Base-by-base conservation (phyloP, 2,329 filamentous ascomycete species). In the Microsporum ferrugineum region DNA sequence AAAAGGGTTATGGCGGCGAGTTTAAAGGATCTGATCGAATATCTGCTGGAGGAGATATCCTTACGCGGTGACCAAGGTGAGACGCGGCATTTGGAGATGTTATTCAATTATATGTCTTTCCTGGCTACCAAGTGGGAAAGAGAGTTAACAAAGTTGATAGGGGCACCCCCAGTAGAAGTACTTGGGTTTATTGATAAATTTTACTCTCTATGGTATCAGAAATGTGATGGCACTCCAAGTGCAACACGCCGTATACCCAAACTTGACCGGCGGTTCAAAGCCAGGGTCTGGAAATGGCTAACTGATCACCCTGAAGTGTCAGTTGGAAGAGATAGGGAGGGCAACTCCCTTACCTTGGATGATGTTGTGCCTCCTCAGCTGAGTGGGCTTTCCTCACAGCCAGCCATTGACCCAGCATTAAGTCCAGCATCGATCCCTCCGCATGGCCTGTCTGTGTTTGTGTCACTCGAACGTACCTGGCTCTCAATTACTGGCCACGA, bases 401-500 rank as follows among this genome's bases (percentile, higher is more conserved):
- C 45, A 7, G 36, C 29, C 36, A 56, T 39, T 41, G 58, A 55
- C 12, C 45, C 43, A 8, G 43, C 58, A 14, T 14, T 47, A 43
- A 29, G n/a, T 29, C 41, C 23, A 14, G 39, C 43, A 7, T 33
- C 53, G 23, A 12, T 2, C n/a, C 7, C n/a, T 29, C 45, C 39
- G 34, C n/a, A 41, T 10, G 47, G 43, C 27, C 62, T 78, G 65
- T 75, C 76, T 39, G 71, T 84, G 5, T 79, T 74, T 66, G 79
- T 82, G 5, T 83, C 78, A 5, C 75, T 80, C 64, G 78, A 82
- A 59, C 76, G 82, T 39, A 79, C 80, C 31, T 87, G 84, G 83
- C 75, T 79, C 61, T 81, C 83, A 6, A 72, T 86, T 58, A 77
- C 84, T 10, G 84, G 83, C 1, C 84, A 86, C 70, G 77, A 77